Conservation (phyloP, 176 grass and related monocot genomes). For the Calamus simplicifolius region DNA sequence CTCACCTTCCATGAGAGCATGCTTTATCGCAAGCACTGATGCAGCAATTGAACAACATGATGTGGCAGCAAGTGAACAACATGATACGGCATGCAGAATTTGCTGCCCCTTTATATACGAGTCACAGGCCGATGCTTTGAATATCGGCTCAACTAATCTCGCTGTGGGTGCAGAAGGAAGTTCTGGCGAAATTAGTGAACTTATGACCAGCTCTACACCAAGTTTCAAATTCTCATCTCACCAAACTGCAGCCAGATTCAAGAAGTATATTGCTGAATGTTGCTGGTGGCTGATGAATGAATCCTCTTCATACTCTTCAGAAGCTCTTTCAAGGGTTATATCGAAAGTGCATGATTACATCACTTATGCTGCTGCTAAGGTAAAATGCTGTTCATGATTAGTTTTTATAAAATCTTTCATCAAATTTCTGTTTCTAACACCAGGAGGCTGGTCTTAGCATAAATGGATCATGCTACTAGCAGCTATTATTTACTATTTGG, state of each 20-base stretch:
- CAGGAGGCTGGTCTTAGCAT: too few species aligned
- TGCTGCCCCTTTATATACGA: too few species aligned
- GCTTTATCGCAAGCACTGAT: too few species aligned
- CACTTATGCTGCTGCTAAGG: constrained; percentile 82
- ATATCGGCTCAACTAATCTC: constrained; percentile 13
- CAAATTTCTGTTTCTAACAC: too few species aligned
- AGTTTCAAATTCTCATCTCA: constrained; percentile 43
- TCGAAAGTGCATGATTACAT: constrained; percentile 73
- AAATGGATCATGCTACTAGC: too few species aligned
- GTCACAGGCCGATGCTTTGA: constrained; percentile 35
- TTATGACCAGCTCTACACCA: constrained; percentile 21
- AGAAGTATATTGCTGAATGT: constrained; percentile 48
- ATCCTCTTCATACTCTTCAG: constrained; percentile 29
- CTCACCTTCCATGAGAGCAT: too few species aligned
- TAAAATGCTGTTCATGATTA: constrained; percentile 13
- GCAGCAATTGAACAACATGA: too few species aligned
- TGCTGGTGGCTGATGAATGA: constrained; percentile 47
- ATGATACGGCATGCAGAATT: too few species aligned
- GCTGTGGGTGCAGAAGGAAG: neutral
- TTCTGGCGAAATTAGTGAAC: constrained; percentile 29
- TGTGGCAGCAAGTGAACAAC: too few species aligned
- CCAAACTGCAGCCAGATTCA: constrained; percentile 42
- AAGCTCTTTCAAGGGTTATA: constrained; percentile 60
- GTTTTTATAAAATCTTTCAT: too few species aligned
- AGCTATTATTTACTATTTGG: too few species aligned